Evolutionary conservation across 805 yeast genomes (phyloP).

Genomic region (Starmerella stigmatis): DNA sequence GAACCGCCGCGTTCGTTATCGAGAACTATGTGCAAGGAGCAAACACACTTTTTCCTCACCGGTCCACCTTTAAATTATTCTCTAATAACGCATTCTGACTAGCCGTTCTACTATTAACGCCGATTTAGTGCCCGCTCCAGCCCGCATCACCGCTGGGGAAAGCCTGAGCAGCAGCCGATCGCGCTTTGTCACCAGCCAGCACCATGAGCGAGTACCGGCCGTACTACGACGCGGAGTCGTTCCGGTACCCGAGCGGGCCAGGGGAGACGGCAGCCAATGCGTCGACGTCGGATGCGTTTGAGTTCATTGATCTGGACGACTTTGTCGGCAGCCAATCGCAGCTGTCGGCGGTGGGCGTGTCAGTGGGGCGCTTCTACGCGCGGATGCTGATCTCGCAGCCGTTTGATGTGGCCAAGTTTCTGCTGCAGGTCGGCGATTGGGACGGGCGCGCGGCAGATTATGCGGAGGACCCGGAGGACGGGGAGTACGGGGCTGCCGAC

Average conservation of each 20-base stretch:
- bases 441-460: slow-evolving; percentile 11
- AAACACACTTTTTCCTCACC: too few relatives aligned
- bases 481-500: slow-evolving; percentile 16
- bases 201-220: slow-evolving; percentile 38
- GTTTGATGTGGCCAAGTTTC: slow-evolving; percentile 66
- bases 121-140: too few relatives aligned
- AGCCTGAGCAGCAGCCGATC: too few relatives aligned
- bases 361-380: slow-evolving; percentile 58
- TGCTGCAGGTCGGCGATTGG: slow-evolving; percentile 65
- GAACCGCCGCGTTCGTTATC: too few relatives aligned
- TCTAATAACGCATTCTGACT: too few relatives aligned
- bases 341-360: slow-evolving; percentile 47
- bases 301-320: slow-evolving; percentile 25
- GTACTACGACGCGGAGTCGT: slow-evolving; percentile 57
- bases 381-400: slow-evolving; percentile 72
- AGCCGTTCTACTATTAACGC: too few relatives aligned
- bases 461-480: slow-evolving; percentile 16
- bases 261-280: slow-evolving; percentile 24
- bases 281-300: slow-evolving; percentile 20
- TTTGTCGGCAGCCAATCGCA: slow-evolving; percentile 37
- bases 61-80: too few relatives aligned
- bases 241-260: slow-evolving; percentile 36
- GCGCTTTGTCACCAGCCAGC: slow-evolving; percentile 6
- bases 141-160: too few relatives aligned
- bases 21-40: too few relatives aligned